Percentiles rank a stretch among this genome's conserved stretches.
These are phyloP conservation scores for Chlamydomonas sp. DNA, from an alignment of 139 green algal genomes.

Conservation along the genomic window DNA sequence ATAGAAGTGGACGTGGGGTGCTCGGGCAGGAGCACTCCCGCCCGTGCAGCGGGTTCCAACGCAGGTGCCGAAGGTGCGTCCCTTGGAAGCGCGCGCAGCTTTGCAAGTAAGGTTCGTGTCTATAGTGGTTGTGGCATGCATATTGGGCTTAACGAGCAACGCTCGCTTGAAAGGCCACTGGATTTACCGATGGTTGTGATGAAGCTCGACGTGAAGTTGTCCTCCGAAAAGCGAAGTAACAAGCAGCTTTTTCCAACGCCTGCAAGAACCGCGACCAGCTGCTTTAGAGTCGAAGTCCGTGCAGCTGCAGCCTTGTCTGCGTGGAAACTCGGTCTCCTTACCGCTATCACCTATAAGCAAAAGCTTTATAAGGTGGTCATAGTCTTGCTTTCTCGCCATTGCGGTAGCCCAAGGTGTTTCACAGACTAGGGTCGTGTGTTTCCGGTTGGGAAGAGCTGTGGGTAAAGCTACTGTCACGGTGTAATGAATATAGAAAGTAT, in stretches of 20 bases:
- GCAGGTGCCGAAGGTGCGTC: neutral
- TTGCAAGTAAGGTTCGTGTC: neutral
- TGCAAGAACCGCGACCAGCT: conserved; percentile 39
- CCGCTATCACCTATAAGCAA: conserved; percentile 97
- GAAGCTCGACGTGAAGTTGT: conserved; percentile 96
- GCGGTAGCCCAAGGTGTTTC: too few relatives aligned
- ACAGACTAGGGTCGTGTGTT: too few relatives aligned
- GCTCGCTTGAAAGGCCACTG: neutral
- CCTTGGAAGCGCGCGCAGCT: neutral
- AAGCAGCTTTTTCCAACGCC: conserved; percentile 98
- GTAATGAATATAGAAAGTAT: too few relatives aligned
- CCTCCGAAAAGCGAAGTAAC: conserved; percentile 95
- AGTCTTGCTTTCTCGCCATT: conserved; percentile 61
- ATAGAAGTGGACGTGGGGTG: too few relatives aligned
- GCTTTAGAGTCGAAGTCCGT: neutral
- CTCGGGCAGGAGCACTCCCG: neutral
- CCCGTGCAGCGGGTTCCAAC: neutral
- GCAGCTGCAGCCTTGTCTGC: neutral
- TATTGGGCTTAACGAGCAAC: neutral
- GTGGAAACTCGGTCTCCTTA: conserved; percentile 43
- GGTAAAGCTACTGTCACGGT: too few relatives aligned
- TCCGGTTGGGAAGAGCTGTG: too few relatives aligned
- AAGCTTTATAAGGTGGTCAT: conserved; percentile 96
- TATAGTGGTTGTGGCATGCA: neutral
- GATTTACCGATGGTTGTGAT: conserved; percentile 97